Percentiles rank a stretch among this genome's conserved stretches.
These are phyloP conservation scores for Martiniozyma abietophila DNA, from an alignment of 805 yeast genomes.

Conservation along the genomic window DNA sequence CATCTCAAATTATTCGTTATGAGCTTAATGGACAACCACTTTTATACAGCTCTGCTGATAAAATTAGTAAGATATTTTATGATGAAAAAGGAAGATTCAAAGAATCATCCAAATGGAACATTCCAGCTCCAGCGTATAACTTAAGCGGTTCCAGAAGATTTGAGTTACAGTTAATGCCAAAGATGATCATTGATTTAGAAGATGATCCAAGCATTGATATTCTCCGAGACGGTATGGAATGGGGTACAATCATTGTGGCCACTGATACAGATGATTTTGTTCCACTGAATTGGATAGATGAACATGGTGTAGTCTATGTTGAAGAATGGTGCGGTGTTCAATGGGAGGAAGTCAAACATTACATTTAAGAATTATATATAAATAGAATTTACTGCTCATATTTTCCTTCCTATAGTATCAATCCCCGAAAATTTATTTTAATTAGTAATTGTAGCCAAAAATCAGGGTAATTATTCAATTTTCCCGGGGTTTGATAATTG, in stretches of 20 bases:
- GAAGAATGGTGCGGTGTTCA: slow-evolving; percentile 24
- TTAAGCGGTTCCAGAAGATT: slow-evolving; percentile 55
- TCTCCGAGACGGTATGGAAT: slow-evolving; percentile 74
- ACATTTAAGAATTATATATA: too few species aligned
- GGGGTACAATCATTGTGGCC: slow-evolving; percentile 89
- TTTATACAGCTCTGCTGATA: slow-evolving; percentile 57
- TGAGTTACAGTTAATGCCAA: slow-evolving; percentile 93
- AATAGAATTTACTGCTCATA: too few species aligned
- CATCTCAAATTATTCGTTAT: slow-evolving; percentile 80
- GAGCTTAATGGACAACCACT: slow-evolving; percentile 74
- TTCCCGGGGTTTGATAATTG: too few species aligned
- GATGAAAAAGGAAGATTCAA: slow-evolving; percentile 18
- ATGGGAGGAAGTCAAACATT: slow-evolving; percentile 20
- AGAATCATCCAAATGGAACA: slow-evolving; percentile 16
- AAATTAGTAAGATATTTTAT: slow-evolving; percentile 35
- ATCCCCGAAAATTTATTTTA: background rate
- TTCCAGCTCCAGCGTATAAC: slow-evolving; percentile 55
- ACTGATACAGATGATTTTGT: slow-evolving; percentile 31
- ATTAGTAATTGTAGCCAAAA: too few species aligned
- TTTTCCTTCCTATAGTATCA: background rate
- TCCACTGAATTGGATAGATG: slow-evolving; percentile 12
- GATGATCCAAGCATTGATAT: slow-evolving; percentile 31
- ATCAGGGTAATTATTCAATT: too few species aligned
- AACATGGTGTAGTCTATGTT: slow-evolving; percentile 15
- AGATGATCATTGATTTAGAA: slow-evolving; percentile 77